Conservation (phyloP, 2,329 filamentous ascomycete genomes). For the Chaetothyriales sp. region DNA sequence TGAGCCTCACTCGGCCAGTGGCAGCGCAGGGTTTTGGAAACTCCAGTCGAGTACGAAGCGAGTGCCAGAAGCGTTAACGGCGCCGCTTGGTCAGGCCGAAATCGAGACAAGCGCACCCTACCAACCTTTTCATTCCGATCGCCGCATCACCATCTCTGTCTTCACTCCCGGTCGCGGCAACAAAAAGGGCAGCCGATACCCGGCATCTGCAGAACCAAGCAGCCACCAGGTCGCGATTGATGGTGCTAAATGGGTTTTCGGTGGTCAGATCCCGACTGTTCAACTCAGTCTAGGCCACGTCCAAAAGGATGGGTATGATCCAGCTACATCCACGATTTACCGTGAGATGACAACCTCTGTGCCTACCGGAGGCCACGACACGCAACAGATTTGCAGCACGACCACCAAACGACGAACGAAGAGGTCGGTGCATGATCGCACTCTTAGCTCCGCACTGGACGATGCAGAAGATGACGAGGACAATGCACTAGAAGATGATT, state of each 20-base stretch:
- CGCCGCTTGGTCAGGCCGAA: slow-evolving; percentile 59
- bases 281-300: slow-evolving; percentile 31
- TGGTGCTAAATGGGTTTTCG: slow-evolving; percentile 38
- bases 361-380: slow-evolving; percentile 13
- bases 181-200: slow-evolving; percentile 28
- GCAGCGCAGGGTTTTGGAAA: slow-evolving; percentile 26
- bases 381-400: slow-evolving; percentile 69
- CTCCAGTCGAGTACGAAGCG: slow-evolving; percentile 24
- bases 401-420: slow-evolving; percentile 44
- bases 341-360: slow-evolving; percentile 1
- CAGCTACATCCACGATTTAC: slow-evolving; percentile 1
- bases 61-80: neutral
- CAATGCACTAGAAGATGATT: slow-evolving; percentile 82
- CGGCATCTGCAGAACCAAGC: slow-evolving; percentile 16
- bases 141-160: slow-evolving; percentile 62
- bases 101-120: slow-evolving; percentile 93
- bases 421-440: slow-evolving; percentile 49
- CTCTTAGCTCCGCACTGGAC: slow-evolving; percentile 61
- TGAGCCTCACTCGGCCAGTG: neutral
- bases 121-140: slow-evolving; percentile 88
- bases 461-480: slow-evolving; percentile 46
- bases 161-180: slow-evolving; percentile 31
- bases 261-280: slow-evolving; percentile 33
- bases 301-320: slow-evolving; percentile 32
- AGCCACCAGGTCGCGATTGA: slow-evolving; percentile 9